phyloP scores from a whole-genome alignment of 257 asterid species.

The Solanum ossicruentum region DNA sequence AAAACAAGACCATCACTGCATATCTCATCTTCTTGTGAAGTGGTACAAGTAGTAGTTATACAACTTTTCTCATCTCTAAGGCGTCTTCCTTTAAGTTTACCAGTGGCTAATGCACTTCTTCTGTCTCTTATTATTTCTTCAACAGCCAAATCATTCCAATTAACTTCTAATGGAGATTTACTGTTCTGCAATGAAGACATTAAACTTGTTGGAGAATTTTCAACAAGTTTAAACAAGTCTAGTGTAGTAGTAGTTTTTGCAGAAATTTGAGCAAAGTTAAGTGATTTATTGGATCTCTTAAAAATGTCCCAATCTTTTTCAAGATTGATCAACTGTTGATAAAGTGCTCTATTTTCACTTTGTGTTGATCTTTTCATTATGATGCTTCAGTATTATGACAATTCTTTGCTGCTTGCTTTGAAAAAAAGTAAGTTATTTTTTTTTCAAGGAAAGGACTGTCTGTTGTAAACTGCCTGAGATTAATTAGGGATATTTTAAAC shows the following conservation, averaged over 20 bases:
- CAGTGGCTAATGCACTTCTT: constrained; percentile 25
- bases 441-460: neutral
- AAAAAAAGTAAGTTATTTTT: neutral
- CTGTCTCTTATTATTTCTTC: constrained; percentile 33
- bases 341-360: constrained; percentile 2
- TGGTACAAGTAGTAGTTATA: neutral
- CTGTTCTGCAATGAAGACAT: constrained; percentile 36
- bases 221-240: neutral
- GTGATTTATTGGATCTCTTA: neutral
- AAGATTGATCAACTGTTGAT: constrained; percentile 6
- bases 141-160: constrained; percentile 10
- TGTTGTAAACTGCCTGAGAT: neutral
- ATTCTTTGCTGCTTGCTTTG: neutral
- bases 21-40: neutral
- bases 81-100: constrained; percentile 27
- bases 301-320: constrained; percentile 12
- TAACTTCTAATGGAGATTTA: neutral
- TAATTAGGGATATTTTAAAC: neutral
- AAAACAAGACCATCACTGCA: neutral
- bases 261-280: neutral
- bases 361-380: constrained; percentile 17
- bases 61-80: neutral
- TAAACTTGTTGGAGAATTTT: constrained; percentile 28
- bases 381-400: neutral
- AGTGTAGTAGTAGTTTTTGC: neutral